Conservation (phyloP, 176 grass and related monocot genomes). For the Eragrostis nindensis region DNA sequence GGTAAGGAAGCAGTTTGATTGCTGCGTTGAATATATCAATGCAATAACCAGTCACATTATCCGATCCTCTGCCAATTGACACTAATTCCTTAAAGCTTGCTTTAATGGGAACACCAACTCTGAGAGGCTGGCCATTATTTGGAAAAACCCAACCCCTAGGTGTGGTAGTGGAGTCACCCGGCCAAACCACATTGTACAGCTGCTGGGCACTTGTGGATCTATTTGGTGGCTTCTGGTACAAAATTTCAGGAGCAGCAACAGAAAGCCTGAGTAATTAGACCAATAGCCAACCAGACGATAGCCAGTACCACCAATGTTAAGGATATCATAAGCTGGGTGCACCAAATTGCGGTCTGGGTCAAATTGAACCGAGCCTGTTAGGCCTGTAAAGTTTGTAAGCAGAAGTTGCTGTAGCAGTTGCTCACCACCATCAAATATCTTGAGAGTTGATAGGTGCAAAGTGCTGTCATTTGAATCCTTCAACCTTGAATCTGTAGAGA, state of each 20-base stretch:
- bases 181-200: conserved; percentile 65
- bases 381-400: conserved; percentile 72
- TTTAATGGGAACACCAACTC: conserved; percentile 83
- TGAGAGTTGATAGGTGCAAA: conserved; percentile 60
- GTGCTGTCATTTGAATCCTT: conserved; percentile 57
- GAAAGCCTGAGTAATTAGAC: conserved; percentile 79
- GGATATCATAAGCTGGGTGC: conserved; percentile 70
- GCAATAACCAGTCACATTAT: conserved; percentile 68
- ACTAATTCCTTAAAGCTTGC: conserved; percentile 78
- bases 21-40: conserved; percentile 78
- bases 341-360: conserved; percentile 61
- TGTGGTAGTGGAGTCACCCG: conserved; percentile 43
- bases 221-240: conserved; percentile 66
- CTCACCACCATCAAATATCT: conserved; percentile 67
- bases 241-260: conserved; percentile 62
- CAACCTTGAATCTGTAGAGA: conserved; percentile 67
- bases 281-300: conserved; percentile 69
- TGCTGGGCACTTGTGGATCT: conserved; percentile 45
- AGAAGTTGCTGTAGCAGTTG: conserved; percentile 68
- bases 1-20: conserved; percentile 71
- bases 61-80: conserved; percentile 42
- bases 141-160: conserved; percentile 83
- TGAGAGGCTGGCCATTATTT: conserved; percentile 67
- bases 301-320: conserved; percentile 57
- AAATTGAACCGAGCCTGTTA: conserved; percentile 70